phyloP scores from a whole-genome alignment of 2,329 filamentous ascomycete species.

The Botrytis deweyae region DNA sequence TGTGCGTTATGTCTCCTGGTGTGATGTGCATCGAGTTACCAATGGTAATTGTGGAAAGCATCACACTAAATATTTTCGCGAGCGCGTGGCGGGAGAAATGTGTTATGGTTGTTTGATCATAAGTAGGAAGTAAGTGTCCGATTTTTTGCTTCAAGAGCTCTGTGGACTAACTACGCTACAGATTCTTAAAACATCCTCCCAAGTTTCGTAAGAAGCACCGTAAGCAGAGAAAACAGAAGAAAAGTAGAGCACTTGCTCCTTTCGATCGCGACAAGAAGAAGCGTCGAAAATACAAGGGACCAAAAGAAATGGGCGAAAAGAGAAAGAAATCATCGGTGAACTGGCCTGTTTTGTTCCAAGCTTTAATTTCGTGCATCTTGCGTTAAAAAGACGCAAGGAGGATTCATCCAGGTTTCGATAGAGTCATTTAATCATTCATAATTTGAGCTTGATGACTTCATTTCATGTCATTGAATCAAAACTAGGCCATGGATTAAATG shows the following conservation, averaged over 20 bases:
- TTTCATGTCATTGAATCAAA: too few relatives aligned
- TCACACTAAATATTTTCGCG: neutral
- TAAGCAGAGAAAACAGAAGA: neutral
- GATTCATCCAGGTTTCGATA: neutral
- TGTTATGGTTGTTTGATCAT: neutral
- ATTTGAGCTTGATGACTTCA: too few relatives aligned
- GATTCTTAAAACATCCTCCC: neutral
- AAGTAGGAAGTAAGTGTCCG: neutral
- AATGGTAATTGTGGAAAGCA: neutral
- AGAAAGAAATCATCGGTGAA: neutral
- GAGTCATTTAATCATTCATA: too few relatives aligned
- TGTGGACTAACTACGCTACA: neutral
- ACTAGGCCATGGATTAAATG: too few relatives aligned
- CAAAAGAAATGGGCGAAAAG: neutral
- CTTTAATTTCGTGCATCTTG: neutral
- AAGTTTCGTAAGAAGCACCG: neutral
- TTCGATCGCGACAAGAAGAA: neutral
- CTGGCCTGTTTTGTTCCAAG: accelerated
- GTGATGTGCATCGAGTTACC: neutral
- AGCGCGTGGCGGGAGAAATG: neutral
- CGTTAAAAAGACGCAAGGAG: neutral
- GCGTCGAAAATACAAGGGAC: neutral
- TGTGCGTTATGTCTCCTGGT: neutral
- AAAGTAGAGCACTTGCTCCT: neutral
- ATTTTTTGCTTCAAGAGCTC: neutral